Percentiles rank a stretch among this genome's conserved stretches.
Conservation (phyloP, 129 eudicot genomes). For the Chrysanthemum seticuspe region DNA sequence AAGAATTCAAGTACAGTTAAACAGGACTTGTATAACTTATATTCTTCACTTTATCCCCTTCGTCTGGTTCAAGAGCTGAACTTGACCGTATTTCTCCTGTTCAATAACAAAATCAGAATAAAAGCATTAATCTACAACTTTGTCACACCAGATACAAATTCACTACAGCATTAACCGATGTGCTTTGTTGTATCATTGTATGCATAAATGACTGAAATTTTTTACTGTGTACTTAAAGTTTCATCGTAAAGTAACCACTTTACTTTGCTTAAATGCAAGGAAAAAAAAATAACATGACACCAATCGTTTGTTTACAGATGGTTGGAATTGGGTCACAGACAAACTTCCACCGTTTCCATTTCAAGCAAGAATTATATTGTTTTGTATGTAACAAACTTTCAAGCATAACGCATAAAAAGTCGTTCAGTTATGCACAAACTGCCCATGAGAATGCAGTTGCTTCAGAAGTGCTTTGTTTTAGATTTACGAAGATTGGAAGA, state of each 20-base stretch:
- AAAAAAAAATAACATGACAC: not conserved
- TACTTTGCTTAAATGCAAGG: not conserved
- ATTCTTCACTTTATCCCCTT: slow-evolving; percentile 8
- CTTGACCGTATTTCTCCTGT: slow-evolving; percentile 40
- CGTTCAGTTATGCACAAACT: not conserved
- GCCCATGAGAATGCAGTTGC: not conserved
- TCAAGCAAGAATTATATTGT: not conserved
- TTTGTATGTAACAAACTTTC: not conserved
- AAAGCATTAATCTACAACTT: not conserved
- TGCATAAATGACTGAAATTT: too few species aligned
- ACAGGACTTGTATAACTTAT: not conserved
- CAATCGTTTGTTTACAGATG: not conserved
- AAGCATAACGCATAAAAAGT: not conserved
- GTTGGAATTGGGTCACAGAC: not conserved
- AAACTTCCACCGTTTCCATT: not conserved
- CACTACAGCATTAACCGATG: too few species aligned
- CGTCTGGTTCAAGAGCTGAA: slow-evolving; percentile 25
- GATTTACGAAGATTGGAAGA: not conserved
- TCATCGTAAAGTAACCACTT: not conserved
- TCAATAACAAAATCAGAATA: slow-evolving; percentile 16
- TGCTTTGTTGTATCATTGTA: too few species aligned
- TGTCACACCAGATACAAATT: too few species aligned
- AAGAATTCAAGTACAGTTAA: slow-evolving; percentile 2
- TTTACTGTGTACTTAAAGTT: not conserved
- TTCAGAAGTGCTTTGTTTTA: not conserved